These are phyloP conservation scores for Aspergillus japonicus DNA, from an alignment of 2,329 filamentous ascomycete species.

Conservation along the genomic window DNA sequence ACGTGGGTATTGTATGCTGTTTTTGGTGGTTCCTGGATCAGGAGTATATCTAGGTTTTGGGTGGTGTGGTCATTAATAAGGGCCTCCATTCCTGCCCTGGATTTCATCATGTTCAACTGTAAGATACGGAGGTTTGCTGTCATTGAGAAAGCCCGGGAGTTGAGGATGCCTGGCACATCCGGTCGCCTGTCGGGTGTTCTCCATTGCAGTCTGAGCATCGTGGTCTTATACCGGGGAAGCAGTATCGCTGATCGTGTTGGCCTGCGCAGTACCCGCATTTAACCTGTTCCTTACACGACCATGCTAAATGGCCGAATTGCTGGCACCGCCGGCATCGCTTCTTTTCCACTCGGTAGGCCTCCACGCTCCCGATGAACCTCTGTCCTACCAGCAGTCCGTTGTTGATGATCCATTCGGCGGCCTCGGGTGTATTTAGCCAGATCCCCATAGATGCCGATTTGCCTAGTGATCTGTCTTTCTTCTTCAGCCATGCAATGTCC, in stretches of 20 bases:
- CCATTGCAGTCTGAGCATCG: slow-evolving; percentile 21
- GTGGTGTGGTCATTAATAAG: slow-evolving; percentile 28
- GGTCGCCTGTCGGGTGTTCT: slow-evolving; percentile 22
- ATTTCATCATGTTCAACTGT: slow-evolving; percentile 25
- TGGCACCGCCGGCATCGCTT: slow-evolving; percentile 24
- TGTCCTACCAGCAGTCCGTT: slow-evolving; percentile 22
- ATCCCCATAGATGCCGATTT: slow-evolving; percentile 24
- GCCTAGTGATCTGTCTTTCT: slow-evolving; percentile 23
- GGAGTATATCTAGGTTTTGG: slow-evolving; percentile 24
- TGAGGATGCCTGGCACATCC: slow-evolving; percentile 5
- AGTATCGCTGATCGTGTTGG: slow-evolving; percentile 18
- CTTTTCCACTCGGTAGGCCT: slow-evolving; percentile 18
- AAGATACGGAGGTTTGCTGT: slow-evolving; percentile 10
- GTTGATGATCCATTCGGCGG: slow-evolving; percentile 22
- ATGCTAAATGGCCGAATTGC: slow-evolving; percentile 25
- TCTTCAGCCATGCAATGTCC: slow-evolving; percentile 28
- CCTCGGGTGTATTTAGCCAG: slow-evolving; percentile 26
- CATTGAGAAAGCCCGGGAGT: neutral
- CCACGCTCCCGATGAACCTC: slow-evolving; percentile 23
- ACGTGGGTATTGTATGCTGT: slow-evolving; percentile 21
- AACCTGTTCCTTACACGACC: slow-evolving; percentile 23
- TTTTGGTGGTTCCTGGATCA: slow-evolving; percentile 20
- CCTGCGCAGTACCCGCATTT: slow-evolving; percentile 23
- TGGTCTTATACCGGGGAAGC: slow-evolving; percentile 17
- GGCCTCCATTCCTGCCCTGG: slow-evolving; percentile 23